Base-by-base conservation (phyloP, 1,284 basidiomycete genomes). In the Tilletia indica region DNA sequence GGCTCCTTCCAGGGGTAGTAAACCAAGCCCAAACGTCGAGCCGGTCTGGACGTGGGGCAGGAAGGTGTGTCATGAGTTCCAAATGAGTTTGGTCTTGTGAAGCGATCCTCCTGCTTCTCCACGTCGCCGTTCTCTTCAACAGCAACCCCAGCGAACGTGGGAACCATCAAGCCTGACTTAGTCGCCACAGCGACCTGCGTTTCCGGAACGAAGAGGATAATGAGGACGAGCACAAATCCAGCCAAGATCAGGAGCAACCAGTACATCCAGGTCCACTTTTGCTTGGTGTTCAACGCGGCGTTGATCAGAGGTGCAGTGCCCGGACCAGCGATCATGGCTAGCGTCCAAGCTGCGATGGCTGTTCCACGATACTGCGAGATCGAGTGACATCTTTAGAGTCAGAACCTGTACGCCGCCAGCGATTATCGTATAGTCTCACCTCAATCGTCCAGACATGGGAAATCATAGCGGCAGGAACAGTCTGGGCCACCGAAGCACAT, bases 1-100 rank as follows among this genome's bases (percentile, higher is more conserved):
- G 83, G 83, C 47, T 81, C 73, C 39, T 78, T 75, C 80, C 82
- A 83, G 0, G 85, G 85, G 69, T 79, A 79, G 80, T 81, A 85
- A 2, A 80, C 79, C 1, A 76, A 73, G 21, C 84, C 84, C 9
- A 78, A 68, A 5, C 25, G 25, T 31, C 25, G 25, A 31, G 25
- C 25, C 25, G 25, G 25, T 31, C 25, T 31, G 25, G 25, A 31
- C 25, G 25, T 31, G 25, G 25, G 25, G 25, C 25, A 31, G 25
- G 25, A 31, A 31, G 25, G 25, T 31, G 25, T 31, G 25, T 31
- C 25, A 31, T 31, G 25, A 31, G 25, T 31, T 31, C 25, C 25
- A 2, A 31, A 31, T 31, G 25, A 31, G 25, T 31, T 2, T 31
- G 25, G 25, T 31, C 25, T 31, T 31, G 25, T 31, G 25, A 31